Conservation (phyloP, 805 yeast genomes). For the Kluyveromyces starmeri region DNA sequence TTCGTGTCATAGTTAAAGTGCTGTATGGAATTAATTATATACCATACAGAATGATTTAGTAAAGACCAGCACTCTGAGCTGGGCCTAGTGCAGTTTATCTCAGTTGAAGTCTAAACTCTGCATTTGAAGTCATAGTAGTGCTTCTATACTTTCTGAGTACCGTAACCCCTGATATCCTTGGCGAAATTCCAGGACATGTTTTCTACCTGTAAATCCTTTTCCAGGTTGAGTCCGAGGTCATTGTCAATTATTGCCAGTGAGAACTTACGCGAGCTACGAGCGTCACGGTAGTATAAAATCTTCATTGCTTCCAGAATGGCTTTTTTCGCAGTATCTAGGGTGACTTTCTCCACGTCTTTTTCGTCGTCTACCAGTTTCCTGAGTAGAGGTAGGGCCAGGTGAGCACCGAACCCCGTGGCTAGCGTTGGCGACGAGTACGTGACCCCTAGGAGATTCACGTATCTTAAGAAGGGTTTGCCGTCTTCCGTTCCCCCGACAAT, state of each 20-base stretch:
- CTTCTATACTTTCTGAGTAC: slow-evolving; percentile 50
- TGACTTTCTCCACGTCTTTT: slow-evolving; percentile 58
- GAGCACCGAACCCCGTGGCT: slow-evolving; percentile 96
- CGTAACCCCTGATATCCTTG: slow-evolving; percentile 80
- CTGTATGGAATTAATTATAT: too few relatives aligned
- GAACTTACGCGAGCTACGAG: slow-evolving; percentile 83
- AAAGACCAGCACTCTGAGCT: too few relatives aligned
- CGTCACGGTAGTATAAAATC: slow-evolving; percentile 92
- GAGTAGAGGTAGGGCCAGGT: slow-evolving; percentile 85
- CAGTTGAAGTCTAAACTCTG: too few relatives aligned
- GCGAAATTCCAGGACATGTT: slow-evolving; percentile 89
- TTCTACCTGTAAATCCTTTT: slow-evolving; percentile 58
- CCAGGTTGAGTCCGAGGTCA: slow-evolving; percentile 52
- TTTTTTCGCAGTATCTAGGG: slow-evolving; percentile 66
- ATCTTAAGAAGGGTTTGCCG: slow-evolving; percentile 64
- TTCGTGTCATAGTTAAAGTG: too few relatives aligned
- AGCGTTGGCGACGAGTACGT: slow-evolving; percentile 79
- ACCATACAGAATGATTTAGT: too few relatives aligned
- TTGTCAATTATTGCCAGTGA: slow-evolving; percentile 68
- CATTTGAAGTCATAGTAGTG: too few relatives aligned
- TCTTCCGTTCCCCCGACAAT: slow-evolving; percentile 85
- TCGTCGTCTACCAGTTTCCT: slow-evolving; percentile 78
- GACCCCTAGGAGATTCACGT: slow-evolving; percentile 87
- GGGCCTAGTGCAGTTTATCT: too few relatives aligned
- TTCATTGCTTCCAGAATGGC: slow-evolving; percentile 85